Base-by-base conservation (phyloP, 2,329 filamentous ascomycete species). In the Fusarium concolor region DNA sequence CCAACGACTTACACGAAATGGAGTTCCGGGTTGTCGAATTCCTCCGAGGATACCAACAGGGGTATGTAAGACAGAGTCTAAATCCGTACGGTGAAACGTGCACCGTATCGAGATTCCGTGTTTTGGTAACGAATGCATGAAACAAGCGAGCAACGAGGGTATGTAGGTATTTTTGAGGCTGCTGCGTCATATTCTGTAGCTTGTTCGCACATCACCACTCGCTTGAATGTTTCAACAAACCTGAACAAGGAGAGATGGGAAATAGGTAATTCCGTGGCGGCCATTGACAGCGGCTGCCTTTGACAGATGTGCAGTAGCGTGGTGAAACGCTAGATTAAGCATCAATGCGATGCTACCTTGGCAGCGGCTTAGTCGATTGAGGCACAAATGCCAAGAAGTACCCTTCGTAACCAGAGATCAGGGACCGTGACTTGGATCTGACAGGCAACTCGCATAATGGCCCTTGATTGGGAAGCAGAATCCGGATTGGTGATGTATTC, bases 261-360 rank as follows among this genome's bases (percentile, higher is more conserved):
- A 51, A 53, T 31, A 39, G 14, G 33, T 38, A 29, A 44, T 20
- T 31, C 26, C n/a, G 24, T 33, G 22, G 35, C 43, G 35, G 45
- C 18, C 38, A 29, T 31, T 45, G 43, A 38, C 61, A 62, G 52
- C 41, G 43, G 43, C 43, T 58, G 39, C 14, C 33, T 52, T 29
- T 54, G 60, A 44, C 49, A 66, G 56, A 41, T 67, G 44, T 64
- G 41, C 53, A 65, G 52, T 62, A 64, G 62, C 49, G 56, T 54
- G 33, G 52, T 56, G 62, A 65, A 60, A 73, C 55, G 56, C 65
- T 59, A 68, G 68, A 73, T 65, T 64, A 72, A 71, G 63, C 65
- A 50, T 71, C 62, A 55, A 67, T 72, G 71, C 62, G 57, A 73
- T 74, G 68, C 66, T 55, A 74, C 71, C 70, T 71, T 72, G 62